Base-by-base conservation (phyloP, 2,329 filamentous ascomycete species). In the Colletotrichum plurivorum region DNA sequence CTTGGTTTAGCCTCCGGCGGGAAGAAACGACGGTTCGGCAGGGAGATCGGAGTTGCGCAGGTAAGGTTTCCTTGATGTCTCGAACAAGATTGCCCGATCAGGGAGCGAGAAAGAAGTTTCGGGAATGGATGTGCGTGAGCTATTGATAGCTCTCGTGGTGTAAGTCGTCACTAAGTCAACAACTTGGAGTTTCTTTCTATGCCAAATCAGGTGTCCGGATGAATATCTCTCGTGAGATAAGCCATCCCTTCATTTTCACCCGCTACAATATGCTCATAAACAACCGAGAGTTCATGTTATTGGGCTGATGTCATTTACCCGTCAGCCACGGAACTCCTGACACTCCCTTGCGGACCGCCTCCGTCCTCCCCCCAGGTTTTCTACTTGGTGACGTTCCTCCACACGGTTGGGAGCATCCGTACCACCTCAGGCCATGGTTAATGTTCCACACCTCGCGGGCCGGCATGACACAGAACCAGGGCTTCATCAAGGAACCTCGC, bases 141-240 rank as follows among this genome's bases (percentile, higher is more conserved):
- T 59, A 59, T 65, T 60, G 55, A 52, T 52, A 52, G 61, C 20
- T 15, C 18, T 39, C 8, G 31, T 9, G 31, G 31, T 65, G 48
- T 51, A 60, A 43, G 51, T 56, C 55, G 55, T 22, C 20, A 22
- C 20, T 22, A 22, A 22, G 20, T 22, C 20, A 22, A 41, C 10
- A 39, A 20, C 52, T 22, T 48, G n/a, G 10, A 27, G n/a, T 45
- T 52, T 15, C 31, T 18, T 13, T 58, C 20, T 16, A 27, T 18
- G 16, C 62, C 16, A 39, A n/a, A 54, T 43, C 16, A 7, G 25
- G 20, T 43, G 22, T 9, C n/a, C n/a, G 16, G 3, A 51, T 12
- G 36, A 41, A 20, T 12, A 36, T 67, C 27, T 20, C 56, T 57
- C 25, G 49, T 55, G 49, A 20, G n/a, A 49, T 12, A 39, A 49